Evolutionary conservation across 495 filamentous ascomycete genomes (phyloP).

Genomic region (Aspergillus bertholletiae): DNA sequence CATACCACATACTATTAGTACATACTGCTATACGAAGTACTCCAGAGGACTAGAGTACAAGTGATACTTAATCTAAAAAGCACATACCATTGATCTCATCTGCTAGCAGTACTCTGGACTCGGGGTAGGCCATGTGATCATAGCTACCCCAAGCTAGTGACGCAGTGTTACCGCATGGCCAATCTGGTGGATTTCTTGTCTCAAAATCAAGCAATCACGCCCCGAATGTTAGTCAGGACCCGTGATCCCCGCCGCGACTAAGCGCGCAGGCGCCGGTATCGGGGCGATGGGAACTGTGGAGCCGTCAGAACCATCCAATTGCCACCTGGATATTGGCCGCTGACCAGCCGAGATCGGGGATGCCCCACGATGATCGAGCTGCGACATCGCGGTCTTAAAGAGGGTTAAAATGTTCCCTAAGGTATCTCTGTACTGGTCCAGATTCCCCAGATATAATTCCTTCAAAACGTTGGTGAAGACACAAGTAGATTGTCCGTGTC

Average conservation of each 20-base stretch:
- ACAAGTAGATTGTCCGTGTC: conserved; percentile 1
- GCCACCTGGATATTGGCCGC: conserved; percentile 24
- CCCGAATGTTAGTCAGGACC: conserved; percentile 4
- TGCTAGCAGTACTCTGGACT: too few relatives aligned
- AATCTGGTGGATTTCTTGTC: background rate
- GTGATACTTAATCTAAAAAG: too few relatives aligned
- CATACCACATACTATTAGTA: too few relatives aligned
- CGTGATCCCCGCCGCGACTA: conserved; percentile 7
- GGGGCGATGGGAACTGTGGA: background rate
- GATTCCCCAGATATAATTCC: conserved; percentile 12
- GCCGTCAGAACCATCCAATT: conserved; percentile 23
- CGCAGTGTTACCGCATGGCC: background rate
- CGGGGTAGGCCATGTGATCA: background rate
- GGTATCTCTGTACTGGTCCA: conserved; percentile 12
- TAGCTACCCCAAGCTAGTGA: background rate
- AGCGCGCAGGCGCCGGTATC: conserved; percentile 10
- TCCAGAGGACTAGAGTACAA: too few relatives aligned
- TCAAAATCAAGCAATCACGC: conserved; percentile 1
- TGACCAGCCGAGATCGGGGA: conserved; percentile 43
- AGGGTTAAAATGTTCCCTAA: conserved; percentile 28
- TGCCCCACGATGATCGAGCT: conserved; percentile 34
- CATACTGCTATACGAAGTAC: too few relatives aligned
- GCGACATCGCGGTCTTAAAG: conserved; percentile 40
- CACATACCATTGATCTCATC: too few relatives aligned
- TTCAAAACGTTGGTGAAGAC: background rate